These are phyloP conservation scores for Ambrosiella cleistominuta DNA, from an alignment of 2,329 filamentous ascomycete species.

Conservation along the genomic window DNA sequence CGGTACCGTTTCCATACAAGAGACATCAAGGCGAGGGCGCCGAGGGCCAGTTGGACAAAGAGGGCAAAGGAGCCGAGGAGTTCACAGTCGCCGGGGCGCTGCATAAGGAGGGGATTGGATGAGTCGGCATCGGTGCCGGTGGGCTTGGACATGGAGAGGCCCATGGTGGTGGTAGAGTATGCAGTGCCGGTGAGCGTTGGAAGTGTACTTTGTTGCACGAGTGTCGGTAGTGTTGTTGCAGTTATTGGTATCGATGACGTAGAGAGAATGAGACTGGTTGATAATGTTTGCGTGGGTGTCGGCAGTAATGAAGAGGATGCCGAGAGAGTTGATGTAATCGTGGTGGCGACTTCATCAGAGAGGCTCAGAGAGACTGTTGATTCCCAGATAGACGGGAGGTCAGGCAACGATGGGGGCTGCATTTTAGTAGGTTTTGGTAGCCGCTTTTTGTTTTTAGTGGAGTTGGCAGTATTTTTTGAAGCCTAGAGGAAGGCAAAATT, in stretches of 20 bases:
- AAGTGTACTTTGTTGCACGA: background rate
- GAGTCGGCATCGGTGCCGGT: conserved; percentile 17
- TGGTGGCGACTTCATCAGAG: conserved; percentile 4
- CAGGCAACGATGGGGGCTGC: conserved; percentile 3
- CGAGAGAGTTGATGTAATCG: background rate
- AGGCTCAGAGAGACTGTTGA: conserved; percentile 3
- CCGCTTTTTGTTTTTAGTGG: background rate
- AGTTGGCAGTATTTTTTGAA: background rate
- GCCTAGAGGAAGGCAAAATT: too few species aligned
- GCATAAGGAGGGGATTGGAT: conserved; percentile 13
- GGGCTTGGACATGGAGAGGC: conserved; percentile 18
- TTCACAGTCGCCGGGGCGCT: conserved; percentile 52
- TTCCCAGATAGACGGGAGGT: conserved; percentile 1
- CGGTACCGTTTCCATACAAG: conserved; percentile 88
- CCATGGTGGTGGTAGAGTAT: conserved; percentile 11
- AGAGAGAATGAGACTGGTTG: background rate
- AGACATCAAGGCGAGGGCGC: conserved; percentile 62
- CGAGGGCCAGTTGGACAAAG: conserved; percentile 73
- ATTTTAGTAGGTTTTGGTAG: conserved; percentile 5
- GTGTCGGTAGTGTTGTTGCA: background rate
- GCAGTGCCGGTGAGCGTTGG: conserved; percentile 9
- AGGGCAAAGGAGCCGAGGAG: conserved; percentile 83
- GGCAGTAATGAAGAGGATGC: background rate
- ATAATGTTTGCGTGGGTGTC: background rate
- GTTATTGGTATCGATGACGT: background rate